Evolutionary conservation across 331 rosid species (phyloP).

Genomic region (Dryas integrifolia): DNA sequence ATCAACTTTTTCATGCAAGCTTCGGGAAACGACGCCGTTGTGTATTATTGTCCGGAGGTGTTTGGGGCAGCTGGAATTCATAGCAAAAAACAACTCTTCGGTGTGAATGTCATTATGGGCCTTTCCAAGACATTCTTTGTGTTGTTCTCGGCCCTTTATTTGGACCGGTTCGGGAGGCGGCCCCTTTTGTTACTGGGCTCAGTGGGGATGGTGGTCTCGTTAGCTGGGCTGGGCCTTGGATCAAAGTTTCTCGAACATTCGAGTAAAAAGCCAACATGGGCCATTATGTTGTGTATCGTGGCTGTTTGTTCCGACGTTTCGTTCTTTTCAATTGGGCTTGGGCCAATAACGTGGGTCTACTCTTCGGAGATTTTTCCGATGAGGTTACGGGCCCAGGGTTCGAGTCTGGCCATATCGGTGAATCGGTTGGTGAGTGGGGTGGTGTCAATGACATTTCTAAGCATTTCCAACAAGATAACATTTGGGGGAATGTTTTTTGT

Average conservation of each 20-base stretch:
- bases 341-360: conserved; percentile 82
- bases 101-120: conserved; percentile 68
- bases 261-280: conserved; percentile 45
- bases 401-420: conserved; percentile 61
- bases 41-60: conserved; percentile 69
- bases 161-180: conserved; percentile 71
- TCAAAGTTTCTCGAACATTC: conserved; percentile 43
- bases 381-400: conserved; percentile 67
- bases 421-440: conserved; percentile 70
- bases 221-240: conserved; percentile 60
- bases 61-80: conserved; percentile 66
- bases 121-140: conserved; percentile 51
- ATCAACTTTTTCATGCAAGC: conserved; percentile 88
- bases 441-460: conserved; percentile 66
- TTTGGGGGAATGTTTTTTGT: conserved; percentile 66
- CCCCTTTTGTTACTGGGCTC: conserved; percentile 72
- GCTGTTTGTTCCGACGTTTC: conserved; percentile 61
- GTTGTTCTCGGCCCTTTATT: conserved; percentile 47
- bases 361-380: conserved; percentile 68
- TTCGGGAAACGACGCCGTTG: conserved; percentile 83
- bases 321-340: conserved; percentile 82
- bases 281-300: conserved; percentile 41
- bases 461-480: conserved; percentile 48
- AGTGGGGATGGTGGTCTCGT: conserved; percentile 50
- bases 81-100: conserved; percentile 43